Conservation (phyloP, 2,329 filamentous ascomycete genomes). For the Bertia moriformis region DNA sequence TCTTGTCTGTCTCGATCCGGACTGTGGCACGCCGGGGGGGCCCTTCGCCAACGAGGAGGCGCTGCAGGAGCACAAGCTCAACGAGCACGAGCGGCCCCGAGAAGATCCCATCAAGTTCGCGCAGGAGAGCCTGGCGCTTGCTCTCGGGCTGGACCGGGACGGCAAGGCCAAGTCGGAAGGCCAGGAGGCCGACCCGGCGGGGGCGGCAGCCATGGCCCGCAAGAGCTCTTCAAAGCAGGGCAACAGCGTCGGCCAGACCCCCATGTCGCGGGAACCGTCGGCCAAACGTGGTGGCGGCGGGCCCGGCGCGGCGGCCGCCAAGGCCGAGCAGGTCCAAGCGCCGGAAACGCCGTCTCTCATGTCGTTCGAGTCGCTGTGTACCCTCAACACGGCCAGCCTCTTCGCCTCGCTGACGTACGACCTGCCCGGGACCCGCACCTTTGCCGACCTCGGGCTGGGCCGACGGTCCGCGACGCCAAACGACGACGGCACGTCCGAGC, state of each 20-base stretch:
- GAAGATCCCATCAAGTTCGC: slow-evolving; percentile 38
- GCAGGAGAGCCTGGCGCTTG: slow-evolving; percentile 29
- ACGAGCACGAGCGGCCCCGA: slow-evolving; percentile 41
- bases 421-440: neutral
- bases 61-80: slow-evolving; percentile 34
- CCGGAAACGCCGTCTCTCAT: slow-evolving; percentile 3
- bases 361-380: slow-evolving; percentile 25
- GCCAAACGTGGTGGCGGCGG: slow-evolving; percentile 33
- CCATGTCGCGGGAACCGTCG: slow-evolving; percentile 33
- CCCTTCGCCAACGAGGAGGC: slow-evolving; percentile 40
- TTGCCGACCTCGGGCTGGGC: neutral
- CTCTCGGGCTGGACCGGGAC: slow-evolving; percentile 35
- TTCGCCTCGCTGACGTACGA: slow-evolving; percentile 19
- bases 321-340: slow-evolving; percentile 1
- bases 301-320: too few species aligned
- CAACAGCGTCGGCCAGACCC: slow-evolving; percentile 15
- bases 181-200: slow-evolving; percentile 14
- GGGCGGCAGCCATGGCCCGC: slow-evolving; percentile 15
- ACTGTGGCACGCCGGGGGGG: slow-evolving; percentile 33
- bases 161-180: slow-evolving; percentile 15
- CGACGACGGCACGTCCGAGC: too few species aligned
- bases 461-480: too few species aligned
- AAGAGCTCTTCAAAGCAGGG: slow-evolving; percentile 11
- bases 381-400: slow-evolving; percentile 37
- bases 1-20: slow-evolving; percentile 34